phyloP scores from a whole-genome alignment of 2,329 filamentous ascomycete species.

The Rhinocladiella mackenziei region DNA sequence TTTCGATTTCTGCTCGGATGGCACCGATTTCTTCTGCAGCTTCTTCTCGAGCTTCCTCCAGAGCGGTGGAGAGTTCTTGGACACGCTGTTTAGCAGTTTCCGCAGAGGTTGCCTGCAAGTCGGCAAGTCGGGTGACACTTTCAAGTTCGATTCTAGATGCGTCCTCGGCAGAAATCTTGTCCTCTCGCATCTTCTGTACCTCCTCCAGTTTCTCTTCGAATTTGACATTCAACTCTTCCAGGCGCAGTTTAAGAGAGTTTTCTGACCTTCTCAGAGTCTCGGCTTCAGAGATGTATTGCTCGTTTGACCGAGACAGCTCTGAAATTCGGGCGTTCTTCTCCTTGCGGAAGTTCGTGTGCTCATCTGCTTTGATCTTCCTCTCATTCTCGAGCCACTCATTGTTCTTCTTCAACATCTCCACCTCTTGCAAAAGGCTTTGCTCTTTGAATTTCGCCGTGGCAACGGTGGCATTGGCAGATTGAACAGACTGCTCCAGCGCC shows the following conservation, averaged over 20 bases:
- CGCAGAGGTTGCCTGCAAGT: conserved; percentile 60
- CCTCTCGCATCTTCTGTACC: conserved; percentile 80
- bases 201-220: conserved; percentile 77
- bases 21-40: conserved; percentile 57
- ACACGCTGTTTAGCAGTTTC: conserved; percentile 57
- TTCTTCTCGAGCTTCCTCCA: conserved; percentile 59
- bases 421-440: conserved; percentile 82
- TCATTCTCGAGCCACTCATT: conserved; percentile 92
- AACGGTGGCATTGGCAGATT: conserved; percentile 73
- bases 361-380: conserved; percentile 81
- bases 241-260: conserved; percentile 70
- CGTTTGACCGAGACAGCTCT: conserved; percentile 80
- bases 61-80: conserved; percentile 53
- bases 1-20: conserved; percentile 52
- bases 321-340: conserved; percentile 89
- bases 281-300: conserved; percentile 73
- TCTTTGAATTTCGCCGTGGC: conserved; percentile 85
- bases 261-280: conserved; percentile 77
- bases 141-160: conserved; percentile 84
- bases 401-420: conserved; percentile 82
- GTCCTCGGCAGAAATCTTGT: conserved; percentile 75
- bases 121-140: conserved; percentile 71
- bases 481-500: conserved; percentile 74
- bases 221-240: conserved; percentile 81
- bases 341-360: conserved; percentile 85